Conservation (phyloP, 768 basidiomycete species). For the Cubamyces sp. region DNA sequence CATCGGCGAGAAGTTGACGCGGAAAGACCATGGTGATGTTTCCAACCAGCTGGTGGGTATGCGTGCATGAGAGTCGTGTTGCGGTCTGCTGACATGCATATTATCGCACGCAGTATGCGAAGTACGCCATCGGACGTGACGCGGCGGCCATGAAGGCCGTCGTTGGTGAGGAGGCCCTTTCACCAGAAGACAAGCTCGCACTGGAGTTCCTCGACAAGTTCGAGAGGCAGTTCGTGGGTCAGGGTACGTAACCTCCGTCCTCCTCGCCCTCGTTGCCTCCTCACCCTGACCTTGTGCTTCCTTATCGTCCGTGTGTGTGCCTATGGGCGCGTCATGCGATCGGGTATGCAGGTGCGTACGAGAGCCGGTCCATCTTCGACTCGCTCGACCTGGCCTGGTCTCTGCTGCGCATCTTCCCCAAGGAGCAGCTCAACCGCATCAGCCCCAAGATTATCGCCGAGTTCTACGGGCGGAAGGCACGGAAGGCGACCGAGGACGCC, state of each 20-base stretch:
- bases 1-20: slow-evolving; percentile 95
- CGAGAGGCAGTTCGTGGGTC: slow-evolving; percentile 95
- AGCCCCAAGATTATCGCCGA: slow-evolving; percentile 95
- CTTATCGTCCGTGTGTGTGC: slow-evolving; percentile 12
- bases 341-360: slow-evolving; percentile 75
- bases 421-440: slow-evolving; percentile 97
- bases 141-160: slow-evolving; percentile 99
- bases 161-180: slow-evolving; percentile 97
- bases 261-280: slow-evolving; percentile 10
- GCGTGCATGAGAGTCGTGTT: not conserved
- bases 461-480: slow-evolving; percentile 87
- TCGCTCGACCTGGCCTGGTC: slow-evolving; percentile 98
- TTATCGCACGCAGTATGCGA: slow-evolving; percentile 72
- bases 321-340: not conserved
- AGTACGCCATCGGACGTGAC: slow-evolving; percentile 97
- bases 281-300: slow-evolving; percentile 20
- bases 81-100: slow-evolving; percentile 5
- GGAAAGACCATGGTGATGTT: slow-evolving; percentile 99
- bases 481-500: slow-evolving; percentile 59
- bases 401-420: slow-evolving; percentile 96
- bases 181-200: slow-evolving; percentile 93
- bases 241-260: slow-evolving; percentile 58
- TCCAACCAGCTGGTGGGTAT: slow-evolving; percentile 92
- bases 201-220: slow-evolving; percentile 98
- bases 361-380: slow-evolving; percentile 95